Conservation (phyloP, 1,284 basidiomycete species). For the Austroboletus rostrupii region DNA sequence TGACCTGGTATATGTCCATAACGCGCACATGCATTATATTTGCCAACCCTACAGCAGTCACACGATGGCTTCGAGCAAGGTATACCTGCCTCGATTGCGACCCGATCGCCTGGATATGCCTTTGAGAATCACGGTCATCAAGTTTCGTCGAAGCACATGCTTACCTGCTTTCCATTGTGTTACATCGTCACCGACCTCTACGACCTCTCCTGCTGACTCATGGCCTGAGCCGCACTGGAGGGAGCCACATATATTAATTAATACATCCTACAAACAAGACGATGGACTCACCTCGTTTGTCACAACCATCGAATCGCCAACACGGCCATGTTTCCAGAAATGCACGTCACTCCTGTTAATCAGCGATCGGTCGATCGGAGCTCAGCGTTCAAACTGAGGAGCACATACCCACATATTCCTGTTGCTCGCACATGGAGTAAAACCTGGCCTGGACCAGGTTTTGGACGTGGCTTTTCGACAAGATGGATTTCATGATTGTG, state of each 20-base stretch:
- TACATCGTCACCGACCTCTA: constrained; percentile 59
- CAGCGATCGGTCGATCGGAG: neutral
- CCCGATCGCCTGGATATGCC: constrained; percentile 46
- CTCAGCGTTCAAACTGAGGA: neutral
- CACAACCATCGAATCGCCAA: constrained; percentile 65
- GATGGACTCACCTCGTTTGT: constrained; percentile 46
- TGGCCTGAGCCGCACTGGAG: constrained; percentile 58
- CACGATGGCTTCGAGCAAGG: constrained; percentile 59
- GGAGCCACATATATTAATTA: neutral
- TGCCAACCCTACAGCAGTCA: constrained; percentile 53
- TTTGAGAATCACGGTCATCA: neutral
- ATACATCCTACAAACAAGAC: neutral
- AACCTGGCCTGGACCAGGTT: constrained; percentile 58
- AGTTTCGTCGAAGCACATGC: neutral
- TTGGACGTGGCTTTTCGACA: constrained; percentile 54
- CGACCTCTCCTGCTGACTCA: constrained; percentile 61
- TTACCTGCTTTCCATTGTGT: constrained; percentile 54
- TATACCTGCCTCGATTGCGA: constrained; percentile 62
- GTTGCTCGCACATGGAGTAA: constrained; percentile 59
- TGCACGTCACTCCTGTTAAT: constrained; percentile 53
- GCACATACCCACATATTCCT: constrained; percentile 56
- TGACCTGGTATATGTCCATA: neutral
- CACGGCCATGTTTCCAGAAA: constrained; percentile 62
- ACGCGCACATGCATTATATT: constrained; percentile 53
- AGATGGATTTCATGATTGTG: constrained; percentile 56